Evolutionary conservation across 2,329 filamentous ascomycete species (phyloP).

Genomic region (Zasmidium citrigriseum): DNA sequence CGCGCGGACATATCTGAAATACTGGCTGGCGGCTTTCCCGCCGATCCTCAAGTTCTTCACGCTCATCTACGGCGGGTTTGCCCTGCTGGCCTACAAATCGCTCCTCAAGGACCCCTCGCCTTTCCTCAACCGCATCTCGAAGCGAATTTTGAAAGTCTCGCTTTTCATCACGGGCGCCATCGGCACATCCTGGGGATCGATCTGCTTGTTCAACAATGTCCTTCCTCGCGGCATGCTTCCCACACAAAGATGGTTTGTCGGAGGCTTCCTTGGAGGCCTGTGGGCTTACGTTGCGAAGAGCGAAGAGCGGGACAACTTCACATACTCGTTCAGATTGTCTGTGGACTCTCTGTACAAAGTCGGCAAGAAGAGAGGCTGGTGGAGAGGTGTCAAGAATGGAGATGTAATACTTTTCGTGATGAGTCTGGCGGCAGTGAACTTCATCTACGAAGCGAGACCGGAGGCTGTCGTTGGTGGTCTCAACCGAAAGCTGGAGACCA

Average conservation of each 20-base stretch:
- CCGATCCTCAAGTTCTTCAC: conserved; percentile 76
- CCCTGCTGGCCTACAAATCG: conserved; percentile 66
- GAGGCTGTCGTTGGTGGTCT: conserved; percentile 65
- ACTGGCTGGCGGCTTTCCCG: conserved; percentile 83
- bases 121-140: conserved; percentile 66
- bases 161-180: conserved; percentile 81
- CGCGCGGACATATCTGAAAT: conserved; percentile 80
- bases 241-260: conserved; percentile 85
- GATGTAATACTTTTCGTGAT: conserved; percentile 82
- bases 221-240: conserved; percentile 74
- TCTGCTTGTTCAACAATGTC: conserved; percentile 83
- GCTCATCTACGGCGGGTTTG: conserved; percentile 69
- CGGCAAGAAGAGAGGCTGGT: conserved; percentile 86
- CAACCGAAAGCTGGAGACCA: conserved; percentile 71
- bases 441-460: conserved; percentile 73
- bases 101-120: conserved; percentile 70
- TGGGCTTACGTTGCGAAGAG: conserved; percentile 78
- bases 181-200: conserved; percentile 81
- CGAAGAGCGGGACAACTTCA: conserved; percentile 67
- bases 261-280: conserved; percentile 79
- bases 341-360: conserved; percentile 89
- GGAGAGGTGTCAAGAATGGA: conserved; percentile 77
- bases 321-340: conserved; percentile 77
- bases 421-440: conserved; percentile 75
- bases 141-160: conserved; percentile 70